Base-by-base conservation (phyloP, 352 stramenopile species). In the Chrysophaeum taylorii region DNA sequence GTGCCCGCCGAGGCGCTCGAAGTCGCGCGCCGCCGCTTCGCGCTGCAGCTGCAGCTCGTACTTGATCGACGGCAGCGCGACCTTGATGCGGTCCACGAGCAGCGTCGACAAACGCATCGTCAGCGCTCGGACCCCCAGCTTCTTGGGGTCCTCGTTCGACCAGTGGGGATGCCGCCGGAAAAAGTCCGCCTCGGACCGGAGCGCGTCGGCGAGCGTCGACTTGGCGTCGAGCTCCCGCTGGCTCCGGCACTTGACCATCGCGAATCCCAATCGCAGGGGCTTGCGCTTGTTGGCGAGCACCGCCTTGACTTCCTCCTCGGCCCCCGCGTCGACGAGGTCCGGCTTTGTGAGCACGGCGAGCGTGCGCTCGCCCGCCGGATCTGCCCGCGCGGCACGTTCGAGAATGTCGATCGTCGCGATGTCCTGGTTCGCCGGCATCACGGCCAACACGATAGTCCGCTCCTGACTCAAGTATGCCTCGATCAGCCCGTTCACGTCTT, bases 341-440 rank as follows among this genome's bases (percentile, higher is more conserved):
- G 89, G 70, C 78, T 92, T 92, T 21, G 87, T 93, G 54, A 93
- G 80, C 5, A 93, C 85, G 0, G 83, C 85, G 68, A 93, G 87
- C 0, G 86, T 93, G n/a, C 87, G 81, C 37, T 76, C 75, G 16
- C 85, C 87, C 12, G 76, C 71, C 2, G 82, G 78, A 73, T 93
- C 87, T 9, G 81, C 85, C 43, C 83, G 12, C 60, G 82, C 76
- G 0, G 86, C 85, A 9, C 78, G 74, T 70, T 89, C 81, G 29
- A 92, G 57, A 48, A 91, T 88, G 75, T 89, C 84, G 27, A 84
- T 86, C 62, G 88, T 92, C 60, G 89, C 84, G 69, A 92, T 82
- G 61, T 91, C 86, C 39, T 90, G 83, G 63, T 90, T 91, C 25
- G 84, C 77, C 2, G 85, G 86, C 21, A 91, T 84, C 25, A 92